Conservation (phyloP, 106 monocot genomes). For the Allium sativum region DNA sequence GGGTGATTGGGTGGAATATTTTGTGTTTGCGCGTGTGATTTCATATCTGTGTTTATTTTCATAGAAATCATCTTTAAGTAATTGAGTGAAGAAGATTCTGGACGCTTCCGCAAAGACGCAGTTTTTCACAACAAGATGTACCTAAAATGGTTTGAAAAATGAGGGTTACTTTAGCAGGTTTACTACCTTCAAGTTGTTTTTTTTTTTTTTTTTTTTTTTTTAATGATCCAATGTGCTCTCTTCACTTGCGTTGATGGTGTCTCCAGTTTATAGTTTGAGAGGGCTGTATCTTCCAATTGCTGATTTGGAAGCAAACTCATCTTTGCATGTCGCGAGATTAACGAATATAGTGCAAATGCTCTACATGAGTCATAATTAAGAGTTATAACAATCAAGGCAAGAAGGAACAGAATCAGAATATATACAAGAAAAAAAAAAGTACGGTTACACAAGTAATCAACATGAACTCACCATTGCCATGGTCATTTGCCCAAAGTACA, state of each 20-base stretch:
- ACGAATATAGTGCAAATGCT: conserved; percentile 77
- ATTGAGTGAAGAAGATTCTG: too few species aligned
- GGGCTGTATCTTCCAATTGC: conserved; percentile 44
- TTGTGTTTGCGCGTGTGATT: too few species aligned
- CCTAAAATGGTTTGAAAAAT: conserved; percentile 54
- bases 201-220: too few species aligned
- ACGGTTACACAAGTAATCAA: neutral
- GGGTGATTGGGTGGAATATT: too few species aligned
- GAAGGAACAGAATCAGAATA: neutral
- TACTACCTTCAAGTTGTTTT: conserved; percentile 35
- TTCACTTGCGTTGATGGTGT: conserved; percentile 26
- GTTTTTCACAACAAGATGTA: too few species aligned
- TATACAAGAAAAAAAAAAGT: too few species aligned
- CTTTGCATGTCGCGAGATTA: conserved; percentile 65
- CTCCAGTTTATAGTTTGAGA: conserved; percentile 54
- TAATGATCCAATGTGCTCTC: conserved; percentile 52
- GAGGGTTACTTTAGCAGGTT: conserved; percentile 18
- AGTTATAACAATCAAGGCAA: too few species aligned
- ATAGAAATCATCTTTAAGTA: too few species aligned
- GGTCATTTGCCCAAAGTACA: conserved; percentile 51
- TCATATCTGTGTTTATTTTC: too few species aligned
- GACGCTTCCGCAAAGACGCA: too few species aligned
- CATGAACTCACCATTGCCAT: conserved; percentile 38
- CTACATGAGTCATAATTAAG: conserved; percentile 42
- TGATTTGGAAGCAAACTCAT: conserved; percentile 63